Base-by-base conservation (phyloP, 768 basidiomycete species). In the Hortiboletus flavorubellus region DNA sequence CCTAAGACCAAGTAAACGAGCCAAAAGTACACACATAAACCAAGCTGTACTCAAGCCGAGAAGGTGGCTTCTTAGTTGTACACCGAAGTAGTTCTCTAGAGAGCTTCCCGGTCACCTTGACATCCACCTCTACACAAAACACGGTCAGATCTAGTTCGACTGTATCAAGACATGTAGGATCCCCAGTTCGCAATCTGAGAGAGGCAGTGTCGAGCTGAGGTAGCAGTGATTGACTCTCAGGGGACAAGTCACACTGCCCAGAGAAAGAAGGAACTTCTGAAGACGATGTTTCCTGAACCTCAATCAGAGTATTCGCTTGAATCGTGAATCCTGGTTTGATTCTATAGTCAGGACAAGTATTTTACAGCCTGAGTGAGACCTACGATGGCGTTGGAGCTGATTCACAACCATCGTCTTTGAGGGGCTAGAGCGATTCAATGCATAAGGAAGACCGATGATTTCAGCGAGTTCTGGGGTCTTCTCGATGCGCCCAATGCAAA, bases 341-440 rank as follows among this genome's bases (percentile, higher is more conserved):
- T 1, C 21, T 2, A n/a, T 34, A 11, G 12, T 47, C 2, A 30
- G 21, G 2, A 21, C 21, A 21, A 21, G 21, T 2, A 21, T 1
- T 21, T 21, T 21, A 21, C 21, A 21, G 21, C 21, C 21, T 39
- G 15, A 33, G 21, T 7, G 2, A 39, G 16, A 49, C 54, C 16
- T 26, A 30, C 35, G 18, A 30, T 75, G 76, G 3, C 84, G 75
- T n/a, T 73, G 51, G 7, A 84, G 81, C 30, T 76, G 64, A 33
- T 73, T 78, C 6, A 92, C 80, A 18, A 72, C 79, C 91, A 94
- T 93, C 45, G 81, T 82, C 4, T 79, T 78, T 15, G 71, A 73
- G 2, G 76, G 75, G 57, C 85, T 90, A 4, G 73, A 74, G 7
- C 63, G 72, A 55, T 78, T 83, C 41, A 93, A 69, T 5, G 78